Percentiles rank a stretch among this genome's conserved stretches.
These are phyloP conservation scores for Scheffersomyces quercinus DNA, from an alignment of 1,139 yeast species.

Conservation along the genomic window DNA sequence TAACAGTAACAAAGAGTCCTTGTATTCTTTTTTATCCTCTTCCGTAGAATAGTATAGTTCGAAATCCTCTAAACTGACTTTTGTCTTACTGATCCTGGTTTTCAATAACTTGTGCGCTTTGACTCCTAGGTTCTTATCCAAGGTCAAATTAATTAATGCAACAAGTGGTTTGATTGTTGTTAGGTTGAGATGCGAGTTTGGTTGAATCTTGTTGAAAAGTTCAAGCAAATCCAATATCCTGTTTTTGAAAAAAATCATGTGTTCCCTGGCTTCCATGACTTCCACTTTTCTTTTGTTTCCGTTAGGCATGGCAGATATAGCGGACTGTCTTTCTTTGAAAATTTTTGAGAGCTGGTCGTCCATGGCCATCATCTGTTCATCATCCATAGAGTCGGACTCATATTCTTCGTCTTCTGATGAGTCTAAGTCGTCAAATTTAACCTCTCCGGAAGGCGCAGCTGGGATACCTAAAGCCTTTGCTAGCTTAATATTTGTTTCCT, in stretches of 20 bases:
- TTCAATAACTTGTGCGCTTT: conserved; percentile 76
- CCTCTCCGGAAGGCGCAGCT: conserved; percentile 46
- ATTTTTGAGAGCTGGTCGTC: conserved; percentile 83
- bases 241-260: conserved; percentile 75
- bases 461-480: conserved; percentile 80
- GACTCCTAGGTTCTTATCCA: conserved; percentile 67
- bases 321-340: conserved; percentile 76
- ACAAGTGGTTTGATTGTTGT: conserved; percentile 60
- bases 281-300: conserved; percentile 73
- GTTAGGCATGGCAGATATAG: conserved; percentile 49
- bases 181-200: conserved; percentile 43
- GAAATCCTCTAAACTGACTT: conserved; percentile 25
- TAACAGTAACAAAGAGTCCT: conserved; percentile 20
- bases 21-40: conserved; percentile 16
- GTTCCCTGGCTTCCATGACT: conserved; percentile 73
- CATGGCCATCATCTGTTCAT: conserved; percentile 95
- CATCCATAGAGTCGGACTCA: conserved; percentile 87
- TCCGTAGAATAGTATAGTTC: conserved; percentile 18
- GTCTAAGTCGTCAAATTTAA: conserved; percentile 42
- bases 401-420: conserved; percentile 44
- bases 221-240: conserved; percentile 78
- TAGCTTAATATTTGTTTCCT: conserved; percentile 66
- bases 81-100: conserved; percentile 59
- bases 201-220: conserved; percentile 51
- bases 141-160: conserved; percentile 60